Conservation (phyloP, 352 stramenopile genomes). For the Globisporangium irregulare region DNA sequence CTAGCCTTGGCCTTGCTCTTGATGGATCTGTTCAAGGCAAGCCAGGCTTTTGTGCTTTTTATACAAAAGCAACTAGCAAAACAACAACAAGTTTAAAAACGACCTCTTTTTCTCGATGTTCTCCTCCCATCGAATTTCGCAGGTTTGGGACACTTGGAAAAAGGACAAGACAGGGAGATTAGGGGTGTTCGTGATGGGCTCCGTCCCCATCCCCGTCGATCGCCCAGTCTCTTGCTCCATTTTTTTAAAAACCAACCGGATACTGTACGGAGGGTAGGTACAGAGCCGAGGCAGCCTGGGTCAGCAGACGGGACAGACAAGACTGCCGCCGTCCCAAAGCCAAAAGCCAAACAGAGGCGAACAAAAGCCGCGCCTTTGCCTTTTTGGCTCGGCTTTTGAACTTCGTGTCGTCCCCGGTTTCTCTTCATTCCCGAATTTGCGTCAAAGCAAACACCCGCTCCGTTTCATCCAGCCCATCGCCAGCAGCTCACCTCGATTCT, state of each 20-base stretch:
- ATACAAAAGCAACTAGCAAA: too few relatives aligned
- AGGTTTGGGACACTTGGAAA: not conserved
- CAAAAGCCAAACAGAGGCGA: not conserved
- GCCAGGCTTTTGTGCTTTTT: too few relatives aligned
- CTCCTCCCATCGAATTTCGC: not conserved
- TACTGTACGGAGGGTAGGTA: not conserved
- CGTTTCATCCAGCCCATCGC: not conserved
- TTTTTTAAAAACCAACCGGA: conserved; percentile 1
- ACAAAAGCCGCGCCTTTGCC: not conserved
- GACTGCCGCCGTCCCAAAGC: not conserved
- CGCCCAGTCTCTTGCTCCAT: not conserved
- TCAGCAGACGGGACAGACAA: conserved; percentile 1
- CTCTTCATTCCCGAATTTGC: conserved; percentile 46
- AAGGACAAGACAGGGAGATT: not conserved
- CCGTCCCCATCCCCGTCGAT: not conserved
- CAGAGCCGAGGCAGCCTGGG: not conserved
- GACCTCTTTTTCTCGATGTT: not conserved
- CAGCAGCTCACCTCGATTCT: not conserved
- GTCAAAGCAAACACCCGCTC: conserved; percentile 9
- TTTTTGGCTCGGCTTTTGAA: conserved; percentile 4
- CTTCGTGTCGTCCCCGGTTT: not conserved
- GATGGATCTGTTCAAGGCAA: too few relatives aligned
- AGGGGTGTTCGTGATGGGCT: not conserved
- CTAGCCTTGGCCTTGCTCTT: too few relatives aligned
- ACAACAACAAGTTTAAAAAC: too few relatives aligned